Percentiles rank a stretch among this genome's conserved stretches.
Evolutionary conservation across 1,284 basidiomycete species (phyloP).

Genomic region (Fistulina hepatica): DNA sequence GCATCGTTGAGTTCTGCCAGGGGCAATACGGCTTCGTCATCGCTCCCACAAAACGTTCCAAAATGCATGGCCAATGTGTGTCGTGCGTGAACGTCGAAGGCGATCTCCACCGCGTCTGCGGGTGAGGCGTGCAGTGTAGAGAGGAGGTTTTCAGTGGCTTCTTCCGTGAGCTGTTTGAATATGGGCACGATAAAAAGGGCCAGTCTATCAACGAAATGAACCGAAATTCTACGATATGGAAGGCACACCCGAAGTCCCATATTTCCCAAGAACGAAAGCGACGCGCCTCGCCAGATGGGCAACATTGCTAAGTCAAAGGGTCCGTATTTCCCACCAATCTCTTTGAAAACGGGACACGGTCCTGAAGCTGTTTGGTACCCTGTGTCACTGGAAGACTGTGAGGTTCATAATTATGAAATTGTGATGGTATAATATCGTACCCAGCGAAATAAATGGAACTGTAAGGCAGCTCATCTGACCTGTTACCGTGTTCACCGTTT

Average conservation of each 20-base stretch:
- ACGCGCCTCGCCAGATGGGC: constrained; percentile 60
- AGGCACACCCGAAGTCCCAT: no score
- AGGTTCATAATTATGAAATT: background rate
- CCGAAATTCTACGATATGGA: no score
- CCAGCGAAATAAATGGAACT: constrained; percentile 12
- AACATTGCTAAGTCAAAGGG: constrained; percentile 53
- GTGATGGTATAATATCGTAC: background rate
- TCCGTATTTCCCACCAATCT: constrained; percentile 51
- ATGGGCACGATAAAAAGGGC: no score
- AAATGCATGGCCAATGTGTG: constrained; percentile 31
- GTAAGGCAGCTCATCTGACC: background rate
- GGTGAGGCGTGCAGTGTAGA: constrained; percentile 22
- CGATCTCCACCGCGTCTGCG: constrained; percentile 21
- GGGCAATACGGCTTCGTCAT: constrained; percentile 27
- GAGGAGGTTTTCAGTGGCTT: constrained; percentile 17
- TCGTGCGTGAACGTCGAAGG: constrained; percentile 22
- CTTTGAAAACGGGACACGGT: constrained; percentile 59
- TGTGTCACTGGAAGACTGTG: constrained; percentile 5
- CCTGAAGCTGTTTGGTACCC: constrained; percentile 32
- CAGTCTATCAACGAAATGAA: no score
- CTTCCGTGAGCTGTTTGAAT: constrained; percentile 10
- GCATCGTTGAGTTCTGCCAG: constrained; percentile 22
- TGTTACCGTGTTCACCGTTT: background rate
- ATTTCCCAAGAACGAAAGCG: no score
- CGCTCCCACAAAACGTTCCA: constrained; percentile 28